Evolutionary conservation across 139 green algal genomes (phyloP).

Genomic region (Auxenochlorella protothecoides): DNA sequence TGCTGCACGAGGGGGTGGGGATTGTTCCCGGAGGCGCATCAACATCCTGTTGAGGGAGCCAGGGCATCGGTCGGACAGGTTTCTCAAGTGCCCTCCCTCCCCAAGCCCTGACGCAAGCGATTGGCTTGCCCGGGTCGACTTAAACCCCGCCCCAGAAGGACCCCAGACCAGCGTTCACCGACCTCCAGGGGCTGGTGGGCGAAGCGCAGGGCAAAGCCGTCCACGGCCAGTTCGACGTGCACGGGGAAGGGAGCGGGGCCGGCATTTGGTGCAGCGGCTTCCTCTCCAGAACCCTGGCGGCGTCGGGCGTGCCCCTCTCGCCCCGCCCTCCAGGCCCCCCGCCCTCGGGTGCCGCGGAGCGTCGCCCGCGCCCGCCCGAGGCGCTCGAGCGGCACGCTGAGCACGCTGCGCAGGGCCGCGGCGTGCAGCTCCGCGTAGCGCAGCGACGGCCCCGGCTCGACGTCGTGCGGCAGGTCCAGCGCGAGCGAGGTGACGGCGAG

Average conservation of each 20-base stretch:
- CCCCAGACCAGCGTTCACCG: neutral
- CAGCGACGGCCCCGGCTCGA: conserved; percentile 30
- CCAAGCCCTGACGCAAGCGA: neutral
- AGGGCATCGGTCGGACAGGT: neutral
- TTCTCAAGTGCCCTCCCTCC: neutral
- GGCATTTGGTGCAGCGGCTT: conserved; percentile 1
- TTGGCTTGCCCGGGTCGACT: too few relatives aligned
- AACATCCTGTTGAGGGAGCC: neutral
- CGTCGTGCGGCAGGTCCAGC: conserved; percentile 32
- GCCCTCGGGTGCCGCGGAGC: neutral
- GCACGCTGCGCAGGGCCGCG: conserved; percentile 35
- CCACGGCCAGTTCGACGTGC: conserved; percentile 30
- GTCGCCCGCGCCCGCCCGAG: neutral
- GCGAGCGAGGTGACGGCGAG: neutral
- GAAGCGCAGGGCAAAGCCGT: conserved; percentile 34
- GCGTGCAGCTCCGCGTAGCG: conserved; percentile 45
- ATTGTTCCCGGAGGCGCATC: too few relatives aligned
- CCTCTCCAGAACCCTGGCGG: neutral
- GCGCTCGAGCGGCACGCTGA: neutral
- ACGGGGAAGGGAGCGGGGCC: conserved; percentile 10
- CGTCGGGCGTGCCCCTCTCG: neutral
- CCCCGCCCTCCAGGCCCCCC: neutral
- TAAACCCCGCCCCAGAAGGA: too few relatives aligned
- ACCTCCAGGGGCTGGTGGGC: conserved; percentile 62
- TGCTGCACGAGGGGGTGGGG: too few relatives aligned